Evolutionary conservation across 495 filamentous ascomycete genomes (phyloP), one percentile per base, ranked within the genome.

Genomic region (Penicillium fimorum): DNA sequence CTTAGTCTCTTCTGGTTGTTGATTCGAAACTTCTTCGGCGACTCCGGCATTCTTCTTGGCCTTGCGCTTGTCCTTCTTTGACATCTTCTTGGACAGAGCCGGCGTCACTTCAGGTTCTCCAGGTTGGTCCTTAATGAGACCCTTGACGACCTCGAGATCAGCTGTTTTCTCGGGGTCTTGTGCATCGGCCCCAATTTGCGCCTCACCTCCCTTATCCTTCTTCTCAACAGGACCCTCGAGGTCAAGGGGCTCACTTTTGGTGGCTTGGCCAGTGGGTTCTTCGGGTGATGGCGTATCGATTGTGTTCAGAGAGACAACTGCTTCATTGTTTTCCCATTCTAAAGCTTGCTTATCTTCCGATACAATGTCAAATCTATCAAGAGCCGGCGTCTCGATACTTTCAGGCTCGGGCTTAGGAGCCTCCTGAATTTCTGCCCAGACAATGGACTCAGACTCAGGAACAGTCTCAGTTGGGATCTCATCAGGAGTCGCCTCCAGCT

Each of bases 41-140:
- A 20, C 24, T 1, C 24, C 58, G 27, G 50, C 22, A 35, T 57
- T 59, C 50, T 70, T 66, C 58, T 73, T 74, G 20, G 51, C 56
- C 41, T 69, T 76, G 24, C 74, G 73, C 60, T 73, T 72, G 29
- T 78, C 70, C 44, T 74, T 74, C 55, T 74, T 72, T 15, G 68
- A 70, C 24, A 69, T 58, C 49, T 75, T 74, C 46, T 52, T 66
- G 9, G 63, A 59, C 41, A 66, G 15, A 42, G 58, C 37, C 4
- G 56, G 40, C 0, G 25, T 43, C 6, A 51, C 43, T 40, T 62
- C 46, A 5, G 53, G 24, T 42, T 58, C 57, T 22, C 3, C 35
- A 9, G 45, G 24, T 22, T 29, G 53, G 13, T 60, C 58, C n/a
- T 47, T 56, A 18, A 53, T 20, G 12, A 57, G 32, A 18, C 51